These are phyloP conservation scores for Gastrolobium bilobum DNA, from an alignment of 306 rosid species.

Conservation along the genomic window DNA sequence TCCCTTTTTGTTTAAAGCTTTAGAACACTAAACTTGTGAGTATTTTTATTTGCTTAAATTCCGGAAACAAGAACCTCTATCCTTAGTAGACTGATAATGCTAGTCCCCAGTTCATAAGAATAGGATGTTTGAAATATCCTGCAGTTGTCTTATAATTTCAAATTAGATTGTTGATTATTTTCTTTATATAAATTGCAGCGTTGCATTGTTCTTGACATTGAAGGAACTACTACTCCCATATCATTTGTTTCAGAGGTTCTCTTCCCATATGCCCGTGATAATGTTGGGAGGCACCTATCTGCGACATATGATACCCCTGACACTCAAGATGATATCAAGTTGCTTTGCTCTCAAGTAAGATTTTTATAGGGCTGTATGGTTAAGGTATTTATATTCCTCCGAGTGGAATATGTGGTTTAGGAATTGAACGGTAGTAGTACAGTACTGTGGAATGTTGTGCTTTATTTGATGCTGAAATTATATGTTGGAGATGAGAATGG, in stretches of 20 bases:
- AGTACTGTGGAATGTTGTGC: conserved; percentile 36
- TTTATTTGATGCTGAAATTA: conserved; percentile 27
- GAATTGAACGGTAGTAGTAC: conserved; percentile 21
- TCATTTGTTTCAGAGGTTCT: conserved; percentile 95
- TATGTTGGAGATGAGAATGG: conserved; percentile 19
- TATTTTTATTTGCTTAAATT: conserved; percentile 21
- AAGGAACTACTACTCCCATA: conserved; percentile 98
- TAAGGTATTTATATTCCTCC: conserved; percentile 37
- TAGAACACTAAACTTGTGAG: conserved; percentile 22
- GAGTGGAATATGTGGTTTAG: conserved; percentile 24
- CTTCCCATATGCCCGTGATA: conserved; percentile 91
- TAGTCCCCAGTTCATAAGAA: conserved; percentile 15
- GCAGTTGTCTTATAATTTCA: conserved; percentile 24
- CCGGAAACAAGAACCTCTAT: conserved; percentile 38
- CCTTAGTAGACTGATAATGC: conserved; percentile 22
- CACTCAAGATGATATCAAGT: conserved; percentile 79
- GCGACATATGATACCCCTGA: conserved; percentile 77
- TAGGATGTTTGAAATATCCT: conserved; percentile 24
- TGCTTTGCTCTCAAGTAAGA: conserved; percentile 82
- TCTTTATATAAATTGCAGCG: conserved; percentile 63
- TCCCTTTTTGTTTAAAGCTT: conserved; percentile 35
- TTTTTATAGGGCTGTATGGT: conserved; percentile 34
- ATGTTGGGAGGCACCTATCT: conserved; percentile 86
- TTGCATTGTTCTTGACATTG: conserved; percentile 95
- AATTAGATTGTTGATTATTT: conserved; percentile 34